Percentiles rank a stretch among this genome's conserved stretches.
These are phyloP conservation scores for Phytopythium sindhum DNA, from an alignment of 352 stramenopile genomes.

Conservation along the genomic window DNA sequence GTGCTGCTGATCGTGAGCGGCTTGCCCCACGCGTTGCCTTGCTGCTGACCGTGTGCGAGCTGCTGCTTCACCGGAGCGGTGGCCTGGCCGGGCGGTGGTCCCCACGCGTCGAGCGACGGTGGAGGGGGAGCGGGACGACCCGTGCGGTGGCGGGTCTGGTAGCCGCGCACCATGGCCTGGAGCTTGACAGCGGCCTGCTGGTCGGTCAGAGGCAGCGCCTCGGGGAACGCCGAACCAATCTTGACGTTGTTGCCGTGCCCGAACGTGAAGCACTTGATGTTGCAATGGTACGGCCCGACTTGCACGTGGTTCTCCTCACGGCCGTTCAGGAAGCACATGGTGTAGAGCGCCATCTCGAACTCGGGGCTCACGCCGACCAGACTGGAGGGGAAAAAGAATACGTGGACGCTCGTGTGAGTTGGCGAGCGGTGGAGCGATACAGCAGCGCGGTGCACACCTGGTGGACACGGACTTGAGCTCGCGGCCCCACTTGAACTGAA, in stretches of 20 bases:
- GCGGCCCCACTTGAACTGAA: slow-evolving; percentile 93
- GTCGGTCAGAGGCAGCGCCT: slow-evolving; percentile 67
- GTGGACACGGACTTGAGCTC: slow-evolving; percentile 90
- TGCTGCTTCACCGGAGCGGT: slow-evolving; percentile 12
- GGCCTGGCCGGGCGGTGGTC: slow-evolving; percentile 30
- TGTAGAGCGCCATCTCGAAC: slow-evolving; percentile 97
- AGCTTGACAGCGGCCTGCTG: slow-evolving; percentile 76
- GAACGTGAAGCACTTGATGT: slow-evolving; percentile 90
- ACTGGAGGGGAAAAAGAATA: slow-evolving; percentile 20
- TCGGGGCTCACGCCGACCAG: slow-evolving; percentile 94
- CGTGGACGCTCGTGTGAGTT: neutral
- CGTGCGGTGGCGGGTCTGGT: slow-evolving; percentile 30
- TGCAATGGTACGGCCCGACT: slow-evolving; percentile 79
- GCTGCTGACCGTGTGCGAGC: neutral
- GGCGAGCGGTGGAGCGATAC: neutral
- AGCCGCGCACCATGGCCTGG: slow-evolving; percentile 58
- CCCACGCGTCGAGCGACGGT: slow-evolving; percentile 31
- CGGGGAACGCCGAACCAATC: slow-evolving; percentile 80
- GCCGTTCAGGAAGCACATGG: slow-evolving; percentile 92
- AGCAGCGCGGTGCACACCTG: slow-evolving; percentile 28
- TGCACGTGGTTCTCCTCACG: slow-evolving; percentile 86
- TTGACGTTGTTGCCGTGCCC: slow-evolving; percentile 66
- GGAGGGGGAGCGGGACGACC: slow-evolving; percentile 17
- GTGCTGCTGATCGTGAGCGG: slow-evolving; percentile 12
- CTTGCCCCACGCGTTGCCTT: slow-evolving; percentile 30